Base-by-base conservation (phyloP, 441 rosid genomes). In the Gossypium gossypioides region DNA sequence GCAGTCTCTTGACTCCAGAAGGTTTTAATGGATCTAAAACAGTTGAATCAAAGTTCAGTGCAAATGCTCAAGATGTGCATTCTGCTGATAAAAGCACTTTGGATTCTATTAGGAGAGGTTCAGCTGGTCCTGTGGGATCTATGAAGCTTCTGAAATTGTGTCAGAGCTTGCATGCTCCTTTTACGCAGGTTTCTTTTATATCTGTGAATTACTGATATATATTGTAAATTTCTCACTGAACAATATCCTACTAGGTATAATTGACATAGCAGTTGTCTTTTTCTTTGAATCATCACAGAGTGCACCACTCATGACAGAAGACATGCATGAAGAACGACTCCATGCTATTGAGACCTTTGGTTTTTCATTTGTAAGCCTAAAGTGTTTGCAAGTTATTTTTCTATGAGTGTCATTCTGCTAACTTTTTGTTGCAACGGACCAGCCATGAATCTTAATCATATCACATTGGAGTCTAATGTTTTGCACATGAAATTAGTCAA, bases 261-360 rank as follows among this genome's bases (percentile, higher is more conserved):
- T 64, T 44, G 19, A 68, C 37, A 15, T 69, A 63, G 50, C 24
- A 46, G 52, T 58, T 74, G 32, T 61, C 21, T 10, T 64, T 13
- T 65, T 67, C 24, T 54, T 34, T 51, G n/a, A 71, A 74, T 69
- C 63, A 74, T 76, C 72, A 24, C 80, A 96, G 99, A 94, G 87
- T 76, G 89, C 93, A 29, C 96, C 94, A 13, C 94, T 89, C 75
- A 91, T 96, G 99, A 93, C 99, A 34, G 99, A 93, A 82, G 99
- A 93, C 84, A 93, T 96, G 98, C 99, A 96, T 82, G 99, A 93
- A 89, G 99, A 96, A 78, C 86, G 99, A 72, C 86, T 91, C 63
- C 94, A 77, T 77, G 96, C 97, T 68, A 97, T 96, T 60, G 96
- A 96, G 82, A 94, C 91, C 72, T 81, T 78, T 75, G 87, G 94